Base-by-base conservation (phyloP, 148 eudicot genomes). In the Chenopodium formosanum region DNA sequence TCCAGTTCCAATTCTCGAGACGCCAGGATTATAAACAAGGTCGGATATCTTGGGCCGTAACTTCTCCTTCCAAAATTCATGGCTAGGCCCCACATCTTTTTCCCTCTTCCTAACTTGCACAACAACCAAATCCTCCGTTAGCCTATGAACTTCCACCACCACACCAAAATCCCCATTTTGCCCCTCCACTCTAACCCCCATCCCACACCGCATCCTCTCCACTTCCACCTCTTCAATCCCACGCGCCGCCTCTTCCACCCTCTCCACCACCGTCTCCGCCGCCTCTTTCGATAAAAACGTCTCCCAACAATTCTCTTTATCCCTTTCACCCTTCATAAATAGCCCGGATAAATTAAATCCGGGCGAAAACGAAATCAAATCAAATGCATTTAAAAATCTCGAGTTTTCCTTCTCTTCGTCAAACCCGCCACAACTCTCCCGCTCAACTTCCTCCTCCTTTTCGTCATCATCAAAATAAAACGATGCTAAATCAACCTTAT, bases 311-410 rank as follows among this genome's bases (percentile, higher is more conserved):
- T 60, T 75, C 19, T 77, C 75, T 56, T 20, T 44, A 1, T n/a
- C 82, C 63, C 25, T 4, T 2, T 40, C 81, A n/a, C 79, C 29
- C 27, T 84, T 52, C 32, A 74, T 23, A 27, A 94, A 89, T 84
- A 94, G 78, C 22, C 94, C 91, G 16, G 98, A 87, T 14, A 91
- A 58, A 74, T 89, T 85, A 29, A 88, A 86, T 9, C 95, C 94
- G 1, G 90, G 75, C 3, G 98, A 93, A 68, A 80, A 88, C 56
- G 94, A 90, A 0, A 94, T 94, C 46, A 94, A 83, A 79, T 94
- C 93, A 20, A 94, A 94, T 0, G 94, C 94, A 63, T 91, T 91
- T 13, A 91, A 44, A 32, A 27, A 89, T 74, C 71, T 68, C 81
- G 2, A 50, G 14, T 1, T 13, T 9, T 13, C 62, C 17, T 6